Evolutionary conservation across 106 monocot genomes (phyloP), one percentile per base, ranked within the genome.

Genomic region (Phalaenopsis equestris): DNA sequence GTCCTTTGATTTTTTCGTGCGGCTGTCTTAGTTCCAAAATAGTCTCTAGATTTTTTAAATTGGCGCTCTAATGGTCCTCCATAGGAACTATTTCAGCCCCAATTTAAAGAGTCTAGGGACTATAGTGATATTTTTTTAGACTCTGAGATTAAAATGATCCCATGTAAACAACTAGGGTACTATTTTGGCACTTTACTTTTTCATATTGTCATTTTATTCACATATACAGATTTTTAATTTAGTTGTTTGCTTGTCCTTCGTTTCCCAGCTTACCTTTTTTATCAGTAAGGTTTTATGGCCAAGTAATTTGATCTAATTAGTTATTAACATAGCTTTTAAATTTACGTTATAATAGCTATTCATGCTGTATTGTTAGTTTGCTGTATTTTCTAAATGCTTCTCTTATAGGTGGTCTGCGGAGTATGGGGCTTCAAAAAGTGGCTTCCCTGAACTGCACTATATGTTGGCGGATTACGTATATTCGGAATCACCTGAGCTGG

Each of bases 391-490:
- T 49, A 2, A 76, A 76, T 52, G 24, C 14, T 41, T 73, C 75
- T 65, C 80, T 64, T 42, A 42, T 84, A 95, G 97, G 88, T 98
- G 97, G 97, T 98, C 97, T 5, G 84, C 86, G 24, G 92, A 94
- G 41, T 92, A 90, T 87, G 94, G 97, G 15, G 72, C 83, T 78
- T 70, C 86, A 37, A 98, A 81, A 87, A 73, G 67, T 85, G 92
- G 97, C 57, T 92, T 85, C 77, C 89, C 97, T 85, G 84, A 89
- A 56, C 56, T 98, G 75, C 89, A 98, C 84, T 89, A 83, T 64
- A 94, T 98, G 92, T 83, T 98, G 80, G 97, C 97, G 21, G 97
- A 98, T 84, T 98, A 94, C 84, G 76, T 92, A 77, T 98, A 88
- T 84, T 91, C 92, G 41, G 89, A 98, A 75, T 94, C 92, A 82